Conservation (phyloP, 2,329 filamentous ascomycete genomes). For the Pleomassaria siparia region DNA sequence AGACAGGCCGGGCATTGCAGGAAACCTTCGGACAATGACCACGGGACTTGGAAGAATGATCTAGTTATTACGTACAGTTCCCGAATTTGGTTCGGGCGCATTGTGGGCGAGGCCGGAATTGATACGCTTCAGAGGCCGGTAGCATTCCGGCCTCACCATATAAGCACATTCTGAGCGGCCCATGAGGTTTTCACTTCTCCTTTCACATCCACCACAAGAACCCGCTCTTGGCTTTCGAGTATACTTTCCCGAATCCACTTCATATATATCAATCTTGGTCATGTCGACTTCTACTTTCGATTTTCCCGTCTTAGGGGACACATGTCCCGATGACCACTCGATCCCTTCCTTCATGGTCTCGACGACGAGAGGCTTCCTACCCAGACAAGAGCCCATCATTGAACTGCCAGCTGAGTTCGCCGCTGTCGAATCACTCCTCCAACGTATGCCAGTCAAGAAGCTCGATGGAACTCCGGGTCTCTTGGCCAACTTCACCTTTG, state of each 20-base stretch:
- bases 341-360: slow-evolving; percentile 79
- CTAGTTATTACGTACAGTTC: slow-evolving; percentile 42
- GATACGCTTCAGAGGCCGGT: slow-evolving; percentile 31
- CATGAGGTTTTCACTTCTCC: slow-evolving; percentile 4
- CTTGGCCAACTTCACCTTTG: slow-evolving; percentile 72
- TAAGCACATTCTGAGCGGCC: slow-evolving; percentile 30
- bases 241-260: slow-evolving; percentile 1
- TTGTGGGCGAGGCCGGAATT: slow-evolving; percentile 37
- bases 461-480: slow-evolving; percentile 73
- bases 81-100: slow-evolving; percentile 9
- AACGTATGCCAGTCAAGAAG: slow-evolving; percentile 78
- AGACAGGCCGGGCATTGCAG: slow-evolving; percentile 18
- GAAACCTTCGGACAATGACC: slow-evolving; percentile 10
- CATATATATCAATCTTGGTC: slow-evolving; percentile 43
- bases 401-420: slow-evolving; percentile 73
- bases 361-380: slow-evolving; percentile 72
- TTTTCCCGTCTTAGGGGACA: slow-evolving; percentile 66
- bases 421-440: slow-evolving; percentile 69
- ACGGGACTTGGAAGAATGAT: slow-evolving; percentile 23
- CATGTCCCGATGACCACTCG: slow-evolving; percentile 61
- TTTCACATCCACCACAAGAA: not conserved
- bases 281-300: slow-evolving; percentile 35
- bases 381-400: slow-evolving; percentile 54
- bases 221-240: not conserved
- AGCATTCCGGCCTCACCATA: slow-evolving; percentile 39